Conservation (phyloP, 805 yeast genomes). For the Kluyveromyces starmeri region DNA sequence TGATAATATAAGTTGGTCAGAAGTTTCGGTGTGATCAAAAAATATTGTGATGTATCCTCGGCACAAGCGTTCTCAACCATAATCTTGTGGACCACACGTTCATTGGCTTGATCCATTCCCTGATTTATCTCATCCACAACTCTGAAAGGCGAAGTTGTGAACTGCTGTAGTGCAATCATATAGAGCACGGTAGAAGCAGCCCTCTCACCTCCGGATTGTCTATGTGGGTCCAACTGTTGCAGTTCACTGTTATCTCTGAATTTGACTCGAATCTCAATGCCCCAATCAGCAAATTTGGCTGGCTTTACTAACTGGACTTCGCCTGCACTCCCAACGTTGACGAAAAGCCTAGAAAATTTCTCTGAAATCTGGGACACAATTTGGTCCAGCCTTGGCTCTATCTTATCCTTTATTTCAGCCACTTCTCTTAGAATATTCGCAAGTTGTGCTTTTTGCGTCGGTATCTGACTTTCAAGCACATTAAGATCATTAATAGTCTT, state of each 20-base stretch:
- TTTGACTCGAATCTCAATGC: conserved; percentile 71
- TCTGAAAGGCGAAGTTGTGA: conserved; percentile 82
- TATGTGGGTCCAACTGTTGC: conserved; percentile 67
- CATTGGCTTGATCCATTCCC: conserved; percentile 96
- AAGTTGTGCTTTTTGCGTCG: conserved; percentile 15
- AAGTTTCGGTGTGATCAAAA: conserved; percentile 87
- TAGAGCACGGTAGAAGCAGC: conserved; percentile 91
- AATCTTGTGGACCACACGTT: conserved; percentile 72
- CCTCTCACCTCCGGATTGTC: conserved; percentile 97
- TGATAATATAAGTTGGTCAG: conserved; percentile 71
- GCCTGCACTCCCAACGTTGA: conserved; percentile 81
- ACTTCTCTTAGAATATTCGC: conserved; percentile 31
- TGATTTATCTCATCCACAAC: conserved; percentile 97
- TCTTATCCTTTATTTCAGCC: conserved; percentile 31
- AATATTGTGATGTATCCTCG: conserved; percentile 64
- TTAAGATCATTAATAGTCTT: conserved; percentile 19
- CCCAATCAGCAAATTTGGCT: conserved; percentile 60
- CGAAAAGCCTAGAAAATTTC: conserved; percentile 59
- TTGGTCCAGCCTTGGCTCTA: conserved; percentile 56
- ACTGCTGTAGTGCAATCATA: conserved; percentile 82
- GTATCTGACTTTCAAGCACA: conserved; percentile 16
- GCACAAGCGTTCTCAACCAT: conserved; percentile 79
- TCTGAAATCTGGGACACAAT: conserved; percentile 49
- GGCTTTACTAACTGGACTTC: conserved; percentile 51
- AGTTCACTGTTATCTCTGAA: conserved; percentile 72